Evolutionary conservation across 2,329 filamentous ascomycete species (phyloP).

Genomic region (Ceratocystis eucalypticola): DNA sequence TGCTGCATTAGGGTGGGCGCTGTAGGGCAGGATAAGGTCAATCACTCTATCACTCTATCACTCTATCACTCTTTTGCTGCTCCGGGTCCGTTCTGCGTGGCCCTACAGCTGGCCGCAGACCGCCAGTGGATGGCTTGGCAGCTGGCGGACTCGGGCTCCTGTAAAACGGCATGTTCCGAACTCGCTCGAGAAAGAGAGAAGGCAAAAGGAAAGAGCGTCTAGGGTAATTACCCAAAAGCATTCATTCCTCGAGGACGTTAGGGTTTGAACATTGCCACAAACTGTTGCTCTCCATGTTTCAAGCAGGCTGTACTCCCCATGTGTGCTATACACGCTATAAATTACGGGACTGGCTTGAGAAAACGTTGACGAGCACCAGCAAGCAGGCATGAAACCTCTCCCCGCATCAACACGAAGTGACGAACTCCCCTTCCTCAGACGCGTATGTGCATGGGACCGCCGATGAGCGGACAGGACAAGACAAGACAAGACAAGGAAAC

Average conservation of each 20-base stretch:
- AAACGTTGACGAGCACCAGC: neutral
- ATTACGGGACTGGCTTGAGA: neutral
- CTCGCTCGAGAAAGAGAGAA: neutral
- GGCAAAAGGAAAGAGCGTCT: neutral
- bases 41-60: neutral
- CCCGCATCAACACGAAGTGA: neutral
- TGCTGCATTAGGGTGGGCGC: neutral
- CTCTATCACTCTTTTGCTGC: no score
- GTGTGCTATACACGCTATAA: neutral
- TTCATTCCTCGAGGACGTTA: neutral
- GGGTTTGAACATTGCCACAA: neutral
- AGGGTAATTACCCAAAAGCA: no score
- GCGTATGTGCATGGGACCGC: neutral
- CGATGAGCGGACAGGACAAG: neutral
- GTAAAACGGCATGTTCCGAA: neutral
- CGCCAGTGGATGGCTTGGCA: neutral
- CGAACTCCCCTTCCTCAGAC: neutral
- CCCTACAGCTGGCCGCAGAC: neutral
- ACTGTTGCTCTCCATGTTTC: neutral
- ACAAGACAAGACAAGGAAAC: neutral
- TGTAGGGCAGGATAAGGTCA: neutral
- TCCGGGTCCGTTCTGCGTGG: neutral
- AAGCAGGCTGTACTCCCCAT: neutral
- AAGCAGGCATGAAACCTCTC: neutral
- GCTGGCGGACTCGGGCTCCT: constrained; percentile 3